Base-by-base conservation (phyloP, 2,329 filamentous ascomycete genomes). In the Colletotrichum theobromicola region DNA sequence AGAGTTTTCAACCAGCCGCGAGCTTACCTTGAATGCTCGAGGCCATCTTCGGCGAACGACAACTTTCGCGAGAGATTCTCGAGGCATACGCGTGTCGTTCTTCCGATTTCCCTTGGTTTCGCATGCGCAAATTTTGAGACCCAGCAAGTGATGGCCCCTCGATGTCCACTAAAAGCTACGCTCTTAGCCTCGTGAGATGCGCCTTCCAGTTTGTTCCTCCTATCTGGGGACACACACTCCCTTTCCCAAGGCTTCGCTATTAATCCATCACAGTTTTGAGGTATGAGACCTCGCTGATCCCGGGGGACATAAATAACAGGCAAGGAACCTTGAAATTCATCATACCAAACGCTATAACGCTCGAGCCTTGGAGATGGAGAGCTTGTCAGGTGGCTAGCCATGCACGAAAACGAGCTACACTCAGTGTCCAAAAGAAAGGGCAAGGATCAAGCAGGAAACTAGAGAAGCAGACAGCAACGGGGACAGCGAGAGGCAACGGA, bases 291-390 rank as follows among this genome's bases (percentile, higher is more conserved):
- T 21, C 16, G 21, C 42, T 21, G 10, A 21, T 13, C 42, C 10
- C 4, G 10, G 3, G 4, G 21, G 21, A 9, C 42, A 46, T 21
- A 10, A 9, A 46, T 9, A 18, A 46, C 8, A 46, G 42, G n/a
- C 42, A 21, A 4, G 7, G 1, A 46, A 9, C 0, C n/a, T 5
- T n/a, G 42, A 10, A 46, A 13, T 5, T 50, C n/a, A n/a, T 12
- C 42, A n/a, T 12, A 50, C 10, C n/a, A 50, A 50, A 12, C 42
- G 42, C 32, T 34, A 10, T 0, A 34, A 34, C 42, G 12, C 21
- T 6, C n/a, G 42, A 5, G 42, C 5, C 42, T 21, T 50, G 42
- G 4, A 21, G n/a, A 13, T 1, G 42, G 10, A 13, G 42, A 10
- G 42, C n/a, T 50, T n/a, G 10, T 13, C 5, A 50, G 10, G 42